Conservation (phyloP, 495 filamentous ascomycete genomes). For the Penicillium soppii region DNA sequence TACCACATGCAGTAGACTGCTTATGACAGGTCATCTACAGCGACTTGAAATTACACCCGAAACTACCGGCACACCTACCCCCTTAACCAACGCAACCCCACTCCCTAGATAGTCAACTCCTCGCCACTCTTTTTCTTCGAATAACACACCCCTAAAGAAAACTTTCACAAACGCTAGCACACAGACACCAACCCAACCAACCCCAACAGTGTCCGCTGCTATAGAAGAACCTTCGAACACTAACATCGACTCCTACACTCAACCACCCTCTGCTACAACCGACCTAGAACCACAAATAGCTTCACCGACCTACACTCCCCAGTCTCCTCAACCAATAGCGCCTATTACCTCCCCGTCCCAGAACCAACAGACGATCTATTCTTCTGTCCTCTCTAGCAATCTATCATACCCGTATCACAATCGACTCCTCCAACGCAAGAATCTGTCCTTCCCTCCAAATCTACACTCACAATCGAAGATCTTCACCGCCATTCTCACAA, state of each 20-base stretch:
- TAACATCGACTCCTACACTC: background rate
- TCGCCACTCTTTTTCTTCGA: too few species aligned
- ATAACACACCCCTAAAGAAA: too few species aligned
- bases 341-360: background rate
- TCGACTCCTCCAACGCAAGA: background rate
- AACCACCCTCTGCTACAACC: constrained; percentile 1
- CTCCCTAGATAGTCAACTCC: constrained; percentile 2
- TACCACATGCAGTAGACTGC: constrained; percentile 7
- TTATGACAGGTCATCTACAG: constrained; percentile 10
- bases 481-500: constrained; percentile 12
- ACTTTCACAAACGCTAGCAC: too few species aligned
- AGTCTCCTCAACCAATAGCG: too few species aligned
- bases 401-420: too few species aligned
- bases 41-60: constrained; percentile 11
- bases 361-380: constrained; percentile 8
- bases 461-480: constrained; percentile 17
- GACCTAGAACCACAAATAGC: constrained; percentile 5
- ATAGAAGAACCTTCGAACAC: constrained; percentile 2
- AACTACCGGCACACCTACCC: background rate
- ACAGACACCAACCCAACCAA: too few species aligned
- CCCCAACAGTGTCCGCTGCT: too few species aligned
- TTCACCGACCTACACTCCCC: constrained; percentile 4
- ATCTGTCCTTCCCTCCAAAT: constrained; percentile 5
- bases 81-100: constrained; percentile 1
- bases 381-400: constrained; percentile 9